Conservation (phyloP, 129 eudicot genomes). For the Erigeron canadensis region DNA sequence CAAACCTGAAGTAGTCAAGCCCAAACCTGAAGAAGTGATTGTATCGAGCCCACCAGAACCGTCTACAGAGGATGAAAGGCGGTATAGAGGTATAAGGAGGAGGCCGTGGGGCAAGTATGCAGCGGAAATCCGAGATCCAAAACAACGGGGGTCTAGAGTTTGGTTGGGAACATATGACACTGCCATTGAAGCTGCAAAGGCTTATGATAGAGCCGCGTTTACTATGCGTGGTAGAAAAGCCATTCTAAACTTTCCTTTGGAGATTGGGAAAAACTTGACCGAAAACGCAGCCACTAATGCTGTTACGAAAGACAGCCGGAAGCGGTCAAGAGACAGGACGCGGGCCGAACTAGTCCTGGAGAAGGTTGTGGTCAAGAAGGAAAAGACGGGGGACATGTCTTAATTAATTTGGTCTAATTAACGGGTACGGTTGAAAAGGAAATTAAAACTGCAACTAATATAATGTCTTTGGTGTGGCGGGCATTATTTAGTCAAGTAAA, state of each 20-base stretch:
- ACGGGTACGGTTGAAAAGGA: too few relatives aligned
- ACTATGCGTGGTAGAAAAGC: conserved; percentile 70
- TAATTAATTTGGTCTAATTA: too few relatives aligned
- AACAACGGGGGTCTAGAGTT: conserved; percentile 57
- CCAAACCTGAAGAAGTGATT: too few relatives aligned
- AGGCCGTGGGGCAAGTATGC: conserved; percentile 88
- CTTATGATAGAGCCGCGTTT: conserved; percentile 73
- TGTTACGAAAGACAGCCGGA: conserved; percentile 3
- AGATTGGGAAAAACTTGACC: conserved; percentile 33
- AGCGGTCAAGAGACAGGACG: background rate
- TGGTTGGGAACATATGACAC: conserved; percentile 80
- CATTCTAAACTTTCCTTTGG: conserved; percentile 72
- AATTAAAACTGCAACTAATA: too few relatives aligned
- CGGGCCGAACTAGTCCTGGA: background rate
- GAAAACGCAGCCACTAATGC: background rate
- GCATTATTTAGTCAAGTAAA: too few relatives aligned
- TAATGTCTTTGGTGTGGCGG: background rate
- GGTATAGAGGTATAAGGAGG: conserved; percentile 66
- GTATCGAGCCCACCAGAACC: conserved; percentile 33
- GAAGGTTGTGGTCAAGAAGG: conserved; percentile 13
- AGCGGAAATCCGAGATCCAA: conserved; percentile 79
- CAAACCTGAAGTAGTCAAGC: background rate
- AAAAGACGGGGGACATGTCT: background rate
- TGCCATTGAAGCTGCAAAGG: conserved; percentile 68
- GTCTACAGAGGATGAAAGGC: conserved; percentile 26